These are phyloP conservation scores for Ogataea hybrid DNA, from an alignment of 1,139 yeast species.

Conservation along the genomic window DNA sequence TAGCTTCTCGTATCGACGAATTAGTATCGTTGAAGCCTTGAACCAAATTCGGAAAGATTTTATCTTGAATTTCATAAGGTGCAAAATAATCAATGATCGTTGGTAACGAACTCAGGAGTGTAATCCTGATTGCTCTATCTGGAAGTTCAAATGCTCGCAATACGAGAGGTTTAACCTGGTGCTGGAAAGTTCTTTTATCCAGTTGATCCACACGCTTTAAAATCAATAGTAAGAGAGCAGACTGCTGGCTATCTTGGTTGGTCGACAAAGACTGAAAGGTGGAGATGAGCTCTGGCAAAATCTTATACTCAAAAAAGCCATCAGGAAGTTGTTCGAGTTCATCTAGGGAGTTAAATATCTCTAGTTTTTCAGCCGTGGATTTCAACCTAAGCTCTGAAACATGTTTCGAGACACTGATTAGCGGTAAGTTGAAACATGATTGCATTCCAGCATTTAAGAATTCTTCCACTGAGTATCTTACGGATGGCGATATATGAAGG, in stretches of 20 bases:
- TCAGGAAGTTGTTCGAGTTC: conserved; percentile 41
- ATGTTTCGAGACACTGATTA: conserved; percentile 48
- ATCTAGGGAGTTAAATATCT: conserved; percentile 48
- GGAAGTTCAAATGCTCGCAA: conserved; percentile 60
- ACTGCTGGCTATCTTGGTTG: conserved; percentile 27
- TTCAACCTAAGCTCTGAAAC: conserved; percentile 54
- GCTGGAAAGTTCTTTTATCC: conserved; percentile 40
- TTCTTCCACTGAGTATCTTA: conserved; percentile 49
- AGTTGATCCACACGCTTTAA: conserved; percentile 40
- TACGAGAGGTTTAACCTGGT: conserved; percentile 59
- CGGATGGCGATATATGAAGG: conserved; percentile 32
- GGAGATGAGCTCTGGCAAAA: conserved; percentile 67
- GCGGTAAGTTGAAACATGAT: conserved; percentile 40
- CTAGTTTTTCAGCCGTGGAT: conserved; percentile 48
- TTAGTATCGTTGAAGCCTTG: conserved; percentile 88
- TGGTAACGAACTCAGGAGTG: conserved; percentile 64
- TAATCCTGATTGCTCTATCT: conserved; percentile 75
- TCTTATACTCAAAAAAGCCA: conserved; percentile 57
- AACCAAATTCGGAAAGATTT: conserved; percentile 63
- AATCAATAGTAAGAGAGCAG: conserved; percentile 46
- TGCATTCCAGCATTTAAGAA: conserved; percentile 46
- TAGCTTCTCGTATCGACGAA: conserved; percentile 73
- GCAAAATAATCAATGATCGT: conserved; percentile 50
- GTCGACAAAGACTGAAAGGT: conserved; percentile 30
- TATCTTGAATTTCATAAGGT: conserved; percentile 64